A percentile compares a stretch with the other conserved stretches of the same genome.
Conservation (phyloP, 2,329 filamentous ascomycete species). For the Chaetomiaceae sp. region DNA sequence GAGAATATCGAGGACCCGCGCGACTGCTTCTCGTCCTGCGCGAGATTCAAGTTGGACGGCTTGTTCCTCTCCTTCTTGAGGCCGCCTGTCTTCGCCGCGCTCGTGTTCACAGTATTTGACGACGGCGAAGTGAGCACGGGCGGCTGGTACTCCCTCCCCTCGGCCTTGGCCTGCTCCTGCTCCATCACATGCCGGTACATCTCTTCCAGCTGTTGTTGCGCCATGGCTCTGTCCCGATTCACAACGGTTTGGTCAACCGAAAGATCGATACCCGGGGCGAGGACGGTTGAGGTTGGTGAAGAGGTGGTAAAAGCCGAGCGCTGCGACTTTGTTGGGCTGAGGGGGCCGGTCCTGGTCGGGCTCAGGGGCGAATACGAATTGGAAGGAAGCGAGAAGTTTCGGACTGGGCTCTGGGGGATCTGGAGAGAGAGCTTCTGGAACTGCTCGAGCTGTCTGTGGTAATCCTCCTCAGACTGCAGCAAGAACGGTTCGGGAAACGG, state of each 20-base stretch:
- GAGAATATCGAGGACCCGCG: slow-evolving; percentile 57
- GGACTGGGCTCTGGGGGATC: slow-evolving; percentile 30
- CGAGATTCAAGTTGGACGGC: slow-evolving; percentile 48
- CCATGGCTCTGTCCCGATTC: slow-evolving; percentile 66
- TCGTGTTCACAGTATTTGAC: slow-evolving; percentile 18
- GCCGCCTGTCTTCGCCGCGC: slow-evolving; percentile 21
- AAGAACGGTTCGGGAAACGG: slow-evolving; percentile 28
- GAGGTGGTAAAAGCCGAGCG: slow-evolving; percentile 31
- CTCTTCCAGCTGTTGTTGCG: slow-evolving; percentile 79
- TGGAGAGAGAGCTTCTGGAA: slow-evolving; percentile 18
- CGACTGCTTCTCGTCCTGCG: slow-evolving; percentile 50
- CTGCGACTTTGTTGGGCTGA: slow-evolving; percentile 30
- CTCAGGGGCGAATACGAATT: slow-evolving; percentile 22
- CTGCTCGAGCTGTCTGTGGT: slow-evolving; percentile 10
- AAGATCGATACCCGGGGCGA: slow-evolving; percentile 57
- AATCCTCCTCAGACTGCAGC: slow-evolving; percentile 27
- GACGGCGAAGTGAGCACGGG: slow-evolving; percentile 35
- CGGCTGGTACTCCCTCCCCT: slow-evolving; percentile 46
- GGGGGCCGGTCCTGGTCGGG: slow-evolving; percentile 36
- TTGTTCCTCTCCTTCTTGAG: slow-evolving; percentile 46
- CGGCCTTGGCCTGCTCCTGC: slow-evolving; percentile 67
- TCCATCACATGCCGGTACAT: slow-evolving; percentile 92
- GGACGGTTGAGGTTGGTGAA: slow-evolving; percentile 43
- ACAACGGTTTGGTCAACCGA: slow-evolving; percentile 76
- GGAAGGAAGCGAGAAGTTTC: slow-evolving; percentile 50